These are phyloP conservation scores for Kurtzmaniella cleridarum DNA, from an alignment of 805 yeast genomes.

Conservation along the genomic window DNA sequence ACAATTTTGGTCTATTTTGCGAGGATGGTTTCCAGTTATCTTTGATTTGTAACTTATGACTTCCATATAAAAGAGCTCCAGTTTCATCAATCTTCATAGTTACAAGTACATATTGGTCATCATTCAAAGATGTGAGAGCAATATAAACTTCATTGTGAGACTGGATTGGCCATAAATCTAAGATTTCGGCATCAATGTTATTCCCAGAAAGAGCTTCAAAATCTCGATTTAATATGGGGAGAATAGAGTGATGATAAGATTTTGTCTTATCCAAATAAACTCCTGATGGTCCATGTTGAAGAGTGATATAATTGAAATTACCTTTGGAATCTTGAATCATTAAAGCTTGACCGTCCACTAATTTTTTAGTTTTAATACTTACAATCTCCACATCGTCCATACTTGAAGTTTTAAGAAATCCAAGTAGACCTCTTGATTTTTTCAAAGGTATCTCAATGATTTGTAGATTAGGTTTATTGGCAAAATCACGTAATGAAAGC, in stretches of 20 bases:
- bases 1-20: slow-evolving; percentile 39
- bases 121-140: slow-evolving; percentile 14
- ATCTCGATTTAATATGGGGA: slow-evolving; percentile 27
- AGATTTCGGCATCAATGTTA: slow-evolving; percentile 41
- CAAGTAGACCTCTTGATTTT: slow-evolving; percentile 1
- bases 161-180: slow-evolving; percentile 55
- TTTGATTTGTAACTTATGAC: slow-evolving; percentile 52
- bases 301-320: slow-evolving; percentile 20
- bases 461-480: slow-evolving; percentile 53
- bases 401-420: slow-evolving; percentile 7
- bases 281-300: slow-evolving; percentile 18
- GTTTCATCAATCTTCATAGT: slow-evolving; percentile 48
- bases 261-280: slow-evolving; percentile 21
- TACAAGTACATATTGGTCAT: slow-evolving; percentile 30
- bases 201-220: slow-evolving; percentile 42
- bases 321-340: slow-evolving; percentile 44
- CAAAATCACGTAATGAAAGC: slow-evolving; percentile 58
- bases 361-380: slow-evolving; percentile 45
- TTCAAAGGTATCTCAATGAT: slow-evolving; percentile 24
- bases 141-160: slow-evolving; percentile 35
- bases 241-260: slow-evolving; percentile 24
- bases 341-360: slow-evolving; percentile 46
- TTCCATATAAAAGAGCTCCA: slow-evolving; percentile 53
- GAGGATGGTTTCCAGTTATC: slow-evolving; percentile 7
- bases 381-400: slow-evolving; percentile 46